phyloP scores from a whole-genome alignment of 2,329 filamentous ascomycete species.

The Pestalotiopsis sp. region DNA sequence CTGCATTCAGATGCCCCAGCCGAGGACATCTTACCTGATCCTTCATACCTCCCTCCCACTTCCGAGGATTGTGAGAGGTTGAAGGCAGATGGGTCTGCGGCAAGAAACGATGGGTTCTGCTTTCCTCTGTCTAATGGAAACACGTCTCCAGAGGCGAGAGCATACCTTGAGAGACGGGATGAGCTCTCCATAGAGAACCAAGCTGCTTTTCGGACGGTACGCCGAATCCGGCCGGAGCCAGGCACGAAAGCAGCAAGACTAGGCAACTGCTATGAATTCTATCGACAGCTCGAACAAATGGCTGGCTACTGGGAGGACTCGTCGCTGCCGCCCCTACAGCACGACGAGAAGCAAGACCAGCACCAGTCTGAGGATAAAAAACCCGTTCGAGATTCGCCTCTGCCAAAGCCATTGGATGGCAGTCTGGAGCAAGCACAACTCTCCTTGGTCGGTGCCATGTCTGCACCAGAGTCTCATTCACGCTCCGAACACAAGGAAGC shows the following conservation, averaged over 20 bases:
- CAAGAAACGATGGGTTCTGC: constrained; percentile 46
- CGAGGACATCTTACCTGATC: constrained; percentile 56
- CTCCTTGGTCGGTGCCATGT: constrained; percentile 16
- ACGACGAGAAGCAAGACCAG: constrained; percentile 14
- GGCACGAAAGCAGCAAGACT: constrained; percentile 58
- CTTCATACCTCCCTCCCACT: constrained; percentile 56
- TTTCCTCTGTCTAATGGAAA: constrained; percentile 57
- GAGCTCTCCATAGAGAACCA: constrained; percentile 61
- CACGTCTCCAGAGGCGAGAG: constrained; percentile 58
- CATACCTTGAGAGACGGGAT: constrained; percentile 60
- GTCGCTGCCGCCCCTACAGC: constrained; percentile 35
- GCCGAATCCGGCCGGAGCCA: constrained; percentile 56
- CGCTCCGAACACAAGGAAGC: constrained; percentile 15
- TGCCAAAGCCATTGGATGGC: constrained; percentile 17
- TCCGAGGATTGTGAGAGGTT: constrained; percentile 51
- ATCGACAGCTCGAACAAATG: constrained; percentile 62
- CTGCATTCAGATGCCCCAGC: constrained; percentile 53
- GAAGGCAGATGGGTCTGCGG: constrained; percentile 50
- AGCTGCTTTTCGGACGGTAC: constrained; percentile 63
- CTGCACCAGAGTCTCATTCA: constrained; percentile 20
- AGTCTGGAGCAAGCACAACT: constrained; percentile 22
- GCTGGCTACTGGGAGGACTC: constrained; percentile 66
- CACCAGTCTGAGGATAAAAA: constrained; percentile 12
- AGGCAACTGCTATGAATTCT: constrained; percentile 69
- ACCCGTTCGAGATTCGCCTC: constrained; percentile 15